Evolutionary conservation across 73 alveolate genomes (phyloP), one percentile per base, ranked within the genome.

Genomic region (Blepharisma japonicum): DNA sequence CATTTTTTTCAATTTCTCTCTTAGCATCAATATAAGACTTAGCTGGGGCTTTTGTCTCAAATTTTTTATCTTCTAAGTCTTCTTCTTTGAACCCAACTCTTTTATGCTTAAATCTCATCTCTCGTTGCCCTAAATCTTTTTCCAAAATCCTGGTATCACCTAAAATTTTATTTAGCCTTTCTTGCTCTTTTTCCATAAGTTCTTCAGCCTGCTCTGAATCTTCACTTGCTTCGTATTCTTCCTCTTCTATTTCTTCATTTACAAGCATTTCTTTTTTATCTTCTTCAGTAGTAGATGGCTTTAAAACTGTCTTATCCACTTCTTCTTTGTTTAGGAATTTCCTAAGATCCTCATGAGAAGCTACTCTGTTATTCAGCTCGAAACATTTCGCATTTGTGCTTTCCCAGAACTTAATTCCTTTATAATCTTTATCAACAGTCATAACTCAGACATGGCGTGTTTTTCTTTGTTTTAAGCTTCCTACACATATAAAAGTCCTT

Each of bases 381-480:
- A 45, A 79, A 39, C 53, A 46, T n/a, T 20, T 53, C 7, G 56
- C 45, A 11, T 71, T 46, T 23, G 77, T 83, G 21, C 81, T 78
- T 45, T 86, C 93, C 85, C 89, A 90, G 71, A 87, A 90, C 2
- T 91, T 88, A 32, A 90, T 80, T 9, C 72, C 78, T 23, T 82
- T 82, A 68, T 78, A 88, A 55, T 91, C 78, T 39, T 67, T 71
- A 54, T 78, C 71, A 6, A 90, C 38, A 0, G 92, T 87, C 94
- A 90, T 87, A 0, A 90, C 97, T 94, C 97, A 90, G 21, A 86
- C 83, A 72, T 90, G 90, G 6, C 77, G 81, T 46, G 68, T 66
- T 55, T 71, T 46, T 42, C 78, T 76, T 47, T 55, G 83, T 39
- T 85, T 56, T 20, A 87, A 82, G 42, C 80, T 71, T 39, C 95